These are phyloP conservation scores for Triangularia setosa DNA, from an alignment of 2,329 filamentous ascomycete genomes.

Conservation along the genomic window DNA sequence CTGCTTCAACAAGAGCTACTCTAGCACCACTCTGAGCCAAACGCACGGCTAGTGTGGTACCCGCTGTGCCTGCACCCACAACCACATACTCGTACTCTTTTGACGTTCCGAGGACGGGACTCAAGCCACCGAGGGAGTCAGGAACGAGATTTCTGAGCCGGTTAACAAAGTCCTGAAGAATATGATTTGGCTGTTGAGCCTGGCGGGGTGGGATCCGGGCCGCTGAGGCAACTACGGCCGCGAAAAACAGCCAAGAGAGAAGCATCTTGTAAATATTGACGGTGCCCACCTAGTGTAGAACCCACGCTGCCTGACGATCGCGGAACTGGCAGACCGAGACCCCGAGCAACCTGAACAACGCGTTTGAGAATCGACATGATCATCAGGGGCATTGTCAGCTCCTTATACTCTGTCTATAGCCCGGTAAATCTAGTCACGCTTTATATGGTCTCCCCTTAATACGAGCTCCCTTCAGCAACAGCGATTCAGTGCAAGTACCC, in stretches of 20 bases:
- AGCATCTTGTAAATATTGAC: too few species aligned
- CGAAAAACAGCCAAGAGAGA: background rate
- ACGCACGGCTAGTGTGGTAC: slow-evolving; percentile 30
- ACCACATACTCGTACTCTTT: slow-evolving; percentile 18
- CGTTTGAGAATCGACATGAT: too few species aligned
- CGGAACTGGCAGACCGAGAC: too few species aligned
- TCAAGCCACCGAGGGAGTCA: background rate
- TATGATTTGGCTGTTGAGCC: background rate
- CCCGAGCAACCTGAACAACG: too few species aligned
- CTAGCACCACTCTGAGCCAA: slow-evolving; percentile 31
- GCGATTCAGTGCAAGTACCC: too few species aligned
- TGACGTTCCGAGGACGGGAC: background rate
- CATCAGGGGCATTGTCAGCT: too few species aligned
- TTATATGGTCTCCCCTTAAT: too few species aligned
- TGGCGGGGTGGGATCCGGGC: background rate
- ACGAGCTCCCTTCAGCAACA: too few species aligned
- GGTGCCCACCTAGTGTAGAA: too few species aligned
- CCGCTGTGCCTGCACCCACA: slow-evolving; percentile 38
- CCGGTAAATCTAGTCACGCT: too few species aligned
- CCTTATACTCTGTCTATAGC: too few species aligned
- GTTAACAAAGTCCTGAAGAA: background rate
- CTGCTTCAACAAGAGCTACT: slow-evolving; percentile 39
- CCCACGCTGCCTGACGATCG: too few species aligned
- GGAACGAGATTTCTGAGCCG: background rate
- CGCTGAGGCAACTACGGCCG: background rate